Conservation (phyloP, 2,329 filamentous ascomycete genomes). For the Paecilomyces sp. region DNA sequence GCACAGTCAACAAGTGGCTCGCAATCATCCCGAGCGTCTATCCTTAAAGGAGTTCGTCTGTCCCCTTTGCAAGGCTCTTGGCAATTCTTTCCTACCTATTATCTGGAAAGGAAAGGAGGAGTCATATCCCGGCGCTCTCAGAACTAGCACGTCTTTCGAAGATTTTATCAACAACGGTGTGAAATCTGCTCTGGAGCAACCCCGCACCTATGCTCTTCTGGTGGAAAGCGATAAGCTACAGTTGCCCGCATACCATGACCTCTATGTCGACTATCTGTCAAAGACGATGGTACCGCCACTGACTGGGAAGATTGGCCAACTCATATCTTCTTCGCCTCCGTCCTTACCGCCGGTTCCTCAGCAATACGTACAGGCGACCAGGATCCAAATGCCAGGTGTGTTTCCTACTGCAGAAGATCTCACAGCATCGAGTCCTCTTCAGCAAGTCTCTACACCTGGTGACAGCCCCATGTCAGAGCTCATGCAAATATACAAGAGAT, state of each 20-base stretch:
- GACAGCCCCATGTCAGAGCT: conserved; percentile 41
- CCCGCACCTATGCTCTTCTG: conserved; percentile 41
- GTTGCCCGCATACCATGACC: conserved; percentile 35
- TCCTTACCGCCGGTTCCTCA: conserved; percentile 22
- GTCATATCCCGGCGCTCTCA: conserved; percentile 66
- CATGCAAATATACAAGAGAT: conserved; percentile 47
- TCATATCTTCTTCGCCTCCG: conserved; percentile 19
- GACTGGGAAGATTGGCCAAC: conserved; percentile 32
- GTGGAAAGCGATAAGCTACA: conserved; percentile 27
- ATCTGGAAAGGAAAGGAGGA: conserved; percentile 92
- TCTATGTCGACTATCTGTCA: conserved; percentile 46
- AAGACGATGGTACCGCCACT: conserved; percentile 45
- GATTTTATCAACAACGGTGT: conserved; percentile 61
- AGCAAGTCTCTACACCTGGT: conserved; percentile 18
- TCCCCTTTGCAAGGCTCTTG: conserved; percentile 90
- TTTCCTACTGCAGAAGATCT: conserved; percentile 29
- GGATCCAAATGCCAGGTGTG: conserved; percentile 31
- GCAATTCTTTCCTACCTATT: conserved; percentile 89
- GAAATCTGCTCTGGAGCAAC: conserved; percentile 37
- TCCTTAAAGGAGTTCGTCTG: conserved; percentile 85
- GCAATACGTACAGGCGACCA: conserved; percentile 18
- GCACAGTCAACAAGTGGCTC: conserved; percentile 85
- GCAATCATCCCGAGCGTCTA: conserved; percentile 82
- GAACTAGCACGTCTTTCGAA: conserved; percentile 54
- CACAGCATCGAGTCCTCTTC: conserved; percentile 21